Conservation (phyloP, 768 basidiomycete genomes). For the Rhizopogon vinicolor region DNA sequence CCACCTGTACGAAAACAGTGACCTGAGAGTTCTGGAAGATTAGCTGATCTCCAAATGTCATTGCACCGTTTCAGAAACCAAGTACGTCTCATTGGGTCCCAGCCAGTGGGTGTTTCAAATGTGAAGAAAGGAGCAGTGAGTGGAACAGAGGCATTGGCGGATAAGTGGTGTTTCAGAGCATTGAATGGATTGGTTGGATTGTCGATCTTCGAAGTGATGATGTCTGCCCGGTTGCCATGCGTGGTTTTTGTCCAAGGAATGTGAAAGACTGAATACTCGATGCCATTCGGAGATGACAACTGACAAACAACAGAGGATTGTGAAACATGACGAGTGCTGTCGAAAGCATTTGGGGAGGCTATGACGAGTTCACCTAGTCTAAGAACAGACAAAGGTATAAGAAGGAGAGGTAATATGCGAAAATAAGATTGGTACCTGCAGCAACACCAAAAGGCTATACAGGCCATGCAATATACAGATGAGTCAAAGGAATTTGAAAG, state of each 20-base stretch:
- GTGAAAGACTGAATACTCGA: constrained; percentile 13
- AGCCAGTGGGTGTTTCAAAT: background rate
- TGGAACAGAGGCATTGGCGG: constrained; percentile 8
- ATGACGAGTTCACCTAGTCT: too few species aligned
- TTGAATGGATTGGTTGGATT: constrained; percentile 10
- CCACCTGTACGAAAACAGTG: constrained; percentile 25
- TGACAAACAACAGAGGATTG: too few species aligned
- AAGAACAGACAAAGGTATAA: too few species aligned
- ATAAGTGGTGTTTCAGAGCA: constrained; percentile 21
- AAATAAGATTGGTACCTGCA: background rate
- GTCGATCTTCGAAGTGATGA: constrained; percentile 16
- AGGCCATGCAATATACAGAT: too few species aligned
- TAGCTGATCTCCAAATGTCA: background rate
- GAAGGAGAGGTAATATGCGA: too few species aligned
- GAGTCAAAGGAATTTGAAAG: too few species aligned
- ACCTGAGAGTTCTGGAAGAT: constrained; percentile 5
- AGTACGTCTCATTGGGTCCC: background rate
- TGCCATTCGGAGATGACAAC: too few species aligned
- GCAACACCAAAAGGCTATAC: too few species aligned
- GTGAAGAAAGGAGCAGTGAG: constrained; percentile 2
- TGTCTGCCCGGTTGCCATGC: constrained; percentile 15
- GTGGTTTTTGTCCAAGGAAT: constrained; percentile 36
- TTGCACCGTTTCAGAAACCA: background rate
- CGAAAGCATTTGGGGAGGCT: too few species aligned
- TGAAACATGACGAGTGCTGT: too few species aligned